Evolutionary conservation across 768 basidiomycete species (phyloP).

Genomic region (Psilocybe azurescens): DNA sequence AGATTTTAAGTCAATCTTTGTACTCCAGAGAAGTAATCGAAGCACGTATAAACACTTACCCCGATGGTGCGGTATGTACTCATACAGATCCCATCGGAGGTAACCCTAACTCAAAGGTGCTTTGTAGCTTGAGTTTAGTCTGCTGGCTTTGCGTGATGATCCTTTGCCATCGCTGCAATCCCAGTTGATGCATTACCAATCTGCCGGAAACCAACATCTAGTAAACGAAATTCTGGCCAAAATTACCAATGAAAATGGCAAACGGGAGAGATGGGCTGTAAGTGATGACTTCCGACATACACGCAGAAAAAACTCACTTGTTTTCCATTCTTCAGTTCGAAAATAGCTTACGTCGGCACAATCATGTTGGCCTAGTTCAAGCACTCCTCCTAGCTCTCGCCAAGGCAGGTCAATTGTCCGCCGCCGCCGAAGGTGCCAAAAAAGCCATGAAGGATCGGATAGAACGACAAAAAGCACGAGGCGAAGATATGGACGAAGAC

Average conservation of each 20-base stretch:
- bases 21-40: conserved; percentile 79
- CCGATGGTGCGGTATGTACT: conserved; percentile 77
- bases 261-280: conserved; percentile 84
- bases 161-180: conserved; percentile 72
- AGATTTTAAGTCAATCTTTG: conserved; percentile 21
- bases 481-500: conserved; percentile 54
- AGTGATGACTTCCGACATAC: conserved; percentile 36
- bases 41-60: conserved; percentile 88
- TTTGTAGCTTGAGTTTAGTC: conserved; percentile 85
- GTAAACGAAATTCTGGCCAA: conserved; percentile 59
- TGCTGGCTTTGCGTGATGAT: conserved; percentile 86
- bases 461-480: conserved; percentile 47
- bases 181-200: conserved; percentile 57
- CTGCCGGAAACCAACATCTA: conserved; percentile 43
- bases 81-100: conserved; percentile 14
- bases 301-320: conserved; percentile 20
- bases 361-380: conserved; percentile 84
- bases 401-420: conserved; percentile 65
- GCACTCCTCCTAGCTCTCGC: conserved; percentile 76
- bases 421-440: conserved; percentile 52
- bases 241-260: conserved; percentile 71
- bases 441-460: conserved; percentile 51
- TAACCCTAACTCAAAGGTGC: conserved; percentile 16
- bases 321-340: conserved; percentile 63
- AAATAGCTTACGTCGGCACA: conserved; percentile 86